Conservation (phyloP, 2,329 filamentous ascomycete species). For the Botryotinia calthae region DNA sequence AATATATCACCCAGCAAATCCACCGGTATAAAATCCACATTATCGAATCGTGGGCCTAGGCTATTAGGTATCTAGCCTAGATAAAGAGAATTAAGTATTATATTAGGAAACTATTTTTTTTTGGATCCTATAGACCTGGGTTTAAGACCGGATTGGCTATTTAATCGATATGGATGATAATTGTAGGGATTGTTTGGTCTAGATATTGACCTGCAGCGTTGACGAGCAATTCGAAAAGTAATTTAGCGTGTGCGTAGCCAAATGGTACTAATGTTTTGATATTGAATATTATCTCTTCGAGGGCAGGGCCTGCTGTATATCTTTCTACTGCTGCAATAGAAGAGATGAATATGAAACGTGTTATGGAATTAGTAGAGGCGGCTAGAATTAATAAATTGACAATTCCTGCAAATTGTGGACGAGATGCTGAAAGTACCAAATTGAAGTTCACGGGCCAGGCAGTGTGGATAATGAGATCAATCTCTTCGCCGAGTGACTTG, state of each 20-base stretch:
- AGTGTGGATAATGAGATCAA: conserved; percentile 28
- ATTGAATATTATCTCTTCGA: no score
- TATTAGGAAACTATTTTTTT: neutral
- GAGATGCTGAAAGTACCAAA: conserved; percentile 39
- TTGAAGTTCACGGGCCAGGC: conserved; percentile 43
- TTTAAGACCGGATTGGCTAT: conserved; percentile 43
- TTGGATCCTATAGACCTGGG: conserved; percentile 50
- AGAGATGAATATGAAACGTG: conserved; percentile 30
- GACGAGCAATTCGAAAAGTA: conserved; percentile 41
- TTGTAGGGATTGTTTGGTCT: neutral
- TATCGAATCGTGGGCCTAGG: no score
- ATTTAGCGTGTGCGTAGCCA: neutral
- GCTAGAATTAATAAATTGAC: conserved; percentile 39
- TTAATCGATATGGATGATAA: conserved; percentile 47
- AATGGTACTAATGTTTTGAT: neutral
- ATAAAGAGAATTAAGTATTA: no score
- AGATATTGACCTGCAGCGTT: conserved; percentile 24
- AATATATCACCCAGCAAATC: no score
- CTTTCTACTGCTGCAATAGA: conserved; percentile 25
- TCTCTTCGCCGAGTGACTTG: conserved; percentile 21
- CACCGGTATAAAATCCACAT: no score
- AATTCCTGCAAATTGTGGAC: conserved; percentile 41
- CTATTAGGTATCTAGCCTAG: no score
- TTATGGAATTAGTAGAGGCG: conserved; percentile 14
- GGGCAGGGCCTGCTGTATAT: neutral